Evolutionary conservation across 148 eudicot species (phyloP).

Genomic region (Nyssa sinensis): DNA sequence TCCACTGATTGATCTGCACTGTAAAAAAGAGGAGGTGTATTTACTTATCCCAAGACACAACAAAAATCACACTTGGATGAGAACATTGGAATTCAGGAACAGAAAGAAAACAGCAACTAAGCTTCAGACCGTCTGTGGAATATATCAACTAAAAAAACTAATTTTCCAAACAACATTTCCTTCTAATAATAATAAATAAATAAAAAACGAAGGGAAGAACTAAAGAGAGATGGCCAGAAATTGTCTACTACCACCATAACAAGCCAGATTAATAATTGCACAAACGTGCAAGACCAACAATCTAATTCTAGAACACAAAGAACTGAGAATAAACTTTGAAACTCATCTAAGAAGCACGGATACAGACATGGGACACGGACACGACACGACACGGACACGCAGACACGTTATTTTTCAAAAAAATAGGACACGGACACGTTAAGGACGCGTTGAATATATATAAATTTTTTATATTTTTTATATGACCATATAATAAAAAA

Average conservation of each 20-base stretch:
- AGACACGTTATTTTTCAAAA: too few species aligned
- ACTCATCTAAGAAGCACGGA: too few species aligned
- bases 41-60: constrained; percentile 16
- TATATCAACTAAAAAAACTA: neutral
- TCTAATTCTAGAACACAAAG: neutral
- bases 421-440: too few species aligned
- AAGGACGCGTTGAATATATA: too few species aligned
- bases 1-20: constrained; percentile 87
- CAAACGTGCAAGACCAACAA: neutral
- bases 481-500: too few species aligned
- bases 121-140: neutral
- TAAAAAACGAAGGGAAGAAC: too few species aligned
- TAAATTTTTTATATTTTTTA: too few species aligned
- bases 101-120: neutral
- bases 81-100: neutral
- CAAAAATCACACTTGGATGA: neutral
- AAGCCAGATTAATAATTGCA: neutral
- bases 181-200: too few species aligned
- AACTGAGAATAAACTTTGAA: neutral
- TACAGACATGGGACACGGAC: too few species aligned
- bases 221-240: too few species aligned
- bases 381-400: too few species aligned
- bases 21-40: constrained; percentile 46
- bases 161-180: neutral
- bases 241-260: neutral